A percentile compares a stretch with the other conserved stretches of the same genome.
phyloP scores from a whole-genome alignment of 73 alveolate species.

The Paramecium tetraurelia region DNA sequence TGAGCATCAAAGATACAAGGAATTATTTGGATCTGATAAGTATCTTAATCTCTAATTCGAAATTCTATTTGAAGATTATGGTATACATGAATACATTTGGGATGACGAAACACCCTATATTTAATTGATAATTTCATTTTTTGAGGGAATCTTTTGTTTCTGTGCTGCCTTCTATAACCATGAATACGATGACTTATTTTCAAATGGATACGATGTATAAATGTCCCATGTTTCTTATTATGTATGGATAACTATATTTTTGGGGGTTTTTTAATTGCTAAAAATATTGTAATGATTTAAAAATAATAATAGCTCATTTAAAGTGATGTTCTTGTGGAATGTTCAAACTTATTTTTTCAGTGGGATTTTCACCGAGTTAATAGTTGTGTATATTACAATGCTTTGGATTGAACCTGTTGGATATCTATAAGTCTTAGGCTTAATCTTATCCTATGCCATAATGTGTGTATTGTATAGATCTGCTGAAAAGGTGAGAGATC shows the following conservation, averaged over 20 bases:
- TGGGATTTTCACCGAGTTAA: background rate
- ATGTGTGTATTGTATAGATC: conserved; percentile 41
- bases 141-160: conserved; percentile 34
- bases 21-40: conserved; percentile 29
- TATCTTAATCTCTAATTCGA: background rate
- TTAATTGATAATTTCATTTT: background rate
- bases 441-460: background rate
- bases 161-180: background rate
- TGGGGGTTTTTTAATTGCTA: background rate
- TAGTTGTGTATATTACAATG: background rate
- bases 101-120: conserved; percentile 40
- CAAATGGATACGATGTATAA: background rate
- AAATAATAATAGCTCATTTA: background rate
- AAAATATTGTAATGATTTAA: background rate
- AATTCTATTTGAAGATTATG: conserved; percentile 30
- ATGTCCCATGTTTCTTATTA: background rate
- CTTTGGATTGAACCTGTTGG: conserved; percentile 47
- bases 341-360: conserved; percentile 4
- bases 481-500: conserved; percentile 45
- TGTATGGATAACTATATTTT: conserved; percentile 34
- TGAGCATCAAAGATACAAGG: background rate
- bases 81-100: conserved; percentile 37
- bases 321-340: conserved; percentile 4
- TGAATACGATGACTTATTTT: background rate
- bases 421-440: conserved; percentile 10